Base-by-base conservation (phyloP, 208 protist species). In the Trypanosomatidae sp. region DNA sequence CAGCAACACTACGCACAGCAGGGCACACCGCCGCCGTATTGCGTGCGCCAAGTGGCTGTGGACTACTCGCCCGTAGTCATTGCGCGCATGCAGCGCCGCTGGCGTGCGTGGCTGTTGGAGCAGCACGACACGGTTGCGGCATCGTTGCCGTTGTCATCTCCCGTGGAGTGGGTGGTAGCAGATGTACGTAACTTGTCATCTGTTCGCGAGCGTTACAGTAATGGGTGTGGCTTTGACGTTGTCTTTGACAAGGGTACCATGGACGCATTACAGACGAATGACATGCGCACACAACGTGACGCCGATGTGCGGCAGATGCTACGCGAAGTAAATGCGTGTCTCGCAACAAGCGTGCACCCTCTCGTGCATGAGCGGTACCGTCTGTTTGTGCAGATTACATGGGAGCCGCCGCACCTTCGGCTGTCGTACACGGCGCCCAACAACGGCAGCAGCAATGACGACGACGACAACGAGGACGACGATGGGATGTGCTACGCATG, bases 201-300 rank as follows among this genome's bases (percentile, higher is more conserved):
- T 3, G 63, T 88, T 26, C 53, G 58, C 13, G 39, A 27, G 25
- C 28, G 15, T 13, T 58, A 70, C 25, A 74, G 75, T 23, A 71
- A 73, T 4, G 58, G 27, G 30, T 88, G 88, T 54, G 83, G 88
- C 33, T 88, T 92, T 54, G 83, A 92, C 33, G 48, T 75, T 10
- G 59, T 92, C 13, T 42, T 92, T 19, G 83, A 92, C 38, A 92
- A 87, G 61, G 78, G 74, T 15, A 88, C 75, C 44, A 88, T 92
- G 83, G 83, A 92, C 47, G 75, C 78, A 2, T 45, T 92, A 37
- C 75, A 92, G 50, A 66, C 75, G 3, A 71, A 74, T 46, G 77
- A 79, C 19, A 33, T 44, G 0, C 68, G 57, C 24, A 35, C 53
- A 0, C 45, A 38, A n/a, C 69, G 67, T 55, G 58, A 76, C 4